These are phyloP conservation scores for Aspergillus heteromorphus DNA, from an alignment of 495 filamentous ascomycete species.

Conservation along the genomic window DNA sequence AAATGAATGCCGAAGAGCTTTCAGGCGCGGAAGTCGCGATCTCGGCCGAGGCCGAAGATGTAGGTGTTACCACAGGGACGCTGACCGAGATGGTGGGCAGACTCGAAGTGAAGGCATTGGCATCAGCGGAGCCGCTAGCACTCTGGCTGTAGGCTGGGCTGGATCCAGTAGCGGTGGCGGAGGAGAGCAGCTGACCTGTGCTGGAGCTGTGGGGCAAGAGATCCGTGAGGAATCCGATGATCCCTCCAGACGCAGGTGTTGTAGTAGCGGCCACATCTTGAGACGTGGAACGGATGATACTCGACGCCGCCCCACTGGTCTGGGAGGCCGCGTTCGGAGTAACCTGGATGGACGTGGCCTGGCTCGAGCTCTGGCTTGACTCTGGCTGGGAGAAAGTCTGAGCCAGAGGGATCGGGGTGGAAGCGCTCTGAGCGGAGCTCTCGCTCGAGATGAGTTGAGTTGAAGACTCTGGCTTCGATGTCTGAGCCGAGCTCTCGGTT, in stretches of 20 bases:
- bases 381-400: not conserved
- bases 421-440: not conserved
- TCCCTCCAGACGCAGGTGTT: not conserved
- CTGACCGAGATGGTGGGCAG: slow-evolving; percentile 23
- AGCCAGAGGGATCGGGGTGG: not conserved
- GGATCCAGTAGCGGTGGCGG: not conserved
- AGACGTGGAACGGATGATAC: too few relatives aligned
- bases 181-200: not conserved
- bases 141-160: not conserved
- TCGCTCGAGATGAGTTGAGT: not conserved
- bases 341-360: not conserved
- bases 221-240: not conserved
- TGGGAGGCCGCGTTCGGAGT: not conserved
- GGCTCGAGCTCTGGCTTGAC: not conserved
- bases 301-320: not conserved
- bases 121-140: not conserved
- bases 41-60: not conserved
- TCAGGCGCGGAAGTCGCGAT: too few relatives aligned
- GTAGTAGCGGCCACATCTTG: too few relatives aligned
- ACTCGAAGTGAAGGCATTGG: not conserved
- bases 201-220: not conserved
- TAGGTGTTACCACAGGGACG: slow-evolving; percentile 19
- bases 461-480: too few relatives aligned
- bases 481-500: too few relatives aligned
- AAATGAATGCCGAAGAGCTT: not conserved